Percentiles rank a stretch among this genome's conserved stretches.
Evolutionary conservation across 2,329 filamentous ascomycete species (phyloP).

Genomic region (Trematosphaeria pertusa): DNA sequence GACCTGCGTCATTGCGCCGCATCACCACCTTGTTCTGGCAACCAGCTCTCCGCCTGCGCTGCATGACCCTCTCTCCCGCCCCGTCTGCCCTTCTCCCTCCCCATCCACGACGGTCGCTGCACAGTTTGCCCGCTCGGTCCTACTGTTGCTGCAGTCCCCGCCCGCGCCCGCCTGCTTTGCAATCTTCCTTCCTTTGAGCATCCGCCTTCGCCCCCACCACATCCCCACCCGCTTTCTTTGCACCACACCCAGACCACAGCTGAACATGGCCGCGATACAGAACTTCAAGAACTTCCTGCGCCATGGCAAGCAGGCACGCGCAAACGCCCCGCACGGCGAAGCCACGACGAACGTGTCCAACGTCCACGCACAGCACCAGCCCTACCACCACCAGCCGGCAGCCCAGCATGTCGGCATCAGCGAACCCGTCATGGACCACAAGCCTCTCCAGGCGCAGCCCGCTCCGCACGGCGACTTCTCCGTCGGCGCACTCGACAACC

Average conservation of each 20-base stretch:
- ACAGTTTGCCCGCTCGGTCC: conserved; percentile 3
- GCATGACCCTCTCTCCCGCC: conserved; percentile 28
- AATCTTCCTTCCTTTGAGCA: conserved; percentile 16
- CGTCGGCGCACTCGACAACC: conserved; percentile 65
- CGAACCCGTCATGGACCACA: conserved; percentile 65
- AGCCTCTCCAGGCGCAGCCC: conserved; percentile 57
- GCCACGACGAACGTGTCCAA: conserved; percentile 68
- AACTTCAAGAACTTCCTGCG: conserved; percentile 98
- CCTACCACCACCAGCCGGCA: conserved; percentile 57
- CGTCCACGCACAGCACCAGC: conserved; percentile 69
- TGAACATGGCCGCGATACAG: conserved; percentile 77
- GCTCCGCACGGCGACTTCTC: conserved; percentile 66
- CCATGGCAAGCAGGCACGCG: conserved; percentile 93
- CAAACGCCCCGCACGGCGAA: conserved; percentile 65
- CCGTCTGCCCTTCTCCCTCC: conserved; percentile 17
- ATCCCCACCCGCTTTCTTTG: conserved; percentile 15
- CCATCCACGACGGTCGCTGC: conserved; percentile 1
- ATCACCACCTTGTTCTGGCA: conserved; percentile 30
- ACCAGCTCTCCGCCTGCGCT: conserved; percentile 20
- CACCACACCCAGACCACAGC: conserved; percentile 20
- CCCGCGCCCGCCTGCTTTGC: conserved; percentile 5
- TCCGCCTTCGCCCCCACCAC: conserved; percentile 18
- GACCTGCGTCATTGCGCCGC: conserved; percentile 21
- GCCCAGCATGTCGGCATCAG: conserved; percentile 64
- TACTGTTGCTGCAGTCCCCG: not conserved